Base-by-base conservation (phyloP, 352 stramenopile genomes). In the Globisporangium solare region DNA sequence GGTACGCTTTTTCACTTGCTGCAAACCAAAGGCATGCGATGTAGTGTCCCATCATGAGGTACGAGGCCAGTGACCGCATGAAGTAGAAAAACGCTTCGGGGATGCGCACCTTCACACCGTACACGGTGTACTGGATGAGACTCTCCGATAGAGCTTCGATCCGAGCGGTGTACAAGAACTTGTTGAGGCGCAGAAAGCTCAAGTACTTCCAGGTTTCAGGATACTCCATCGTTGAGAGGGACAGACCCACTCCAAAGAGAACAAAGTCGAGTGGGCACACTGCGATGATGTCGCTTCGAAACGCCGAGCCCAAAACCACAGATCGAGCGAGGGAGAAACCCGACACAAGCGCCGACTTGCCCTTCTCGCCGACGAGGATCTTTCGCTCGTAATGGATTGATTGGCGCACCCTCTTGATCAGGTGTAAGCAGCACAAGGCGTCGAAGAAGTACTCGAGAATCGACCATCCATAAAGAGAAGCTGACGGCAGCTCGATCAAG, bases 11-110 rank as follows among this genome's bases (percentile, higher is more conserved):
- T 35, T 84, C 67, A 22, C 74, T 81, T 2, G 70, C 65, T 0
- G 71, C 58, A 58, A 73, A 89, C 78, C 78, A 89, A 22, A 78
- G 58, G 24, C 76, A 88, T 2, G 76, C 78, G 45, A 91, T 68
- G 21, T 79, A 74, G 52, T 91, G 80, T 0, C 72, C 78, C 66
- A 83, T 84, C 17, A 71, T 60, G 10, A 89, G 21, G 50, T 85
- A 91, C n/a, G 67, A 70, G 0, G 27, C 43, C 8, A 91, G 45
- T 2, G 76, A 76, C 2, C 73, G 68, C 10, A 67, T n/a, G 18
- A 87, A 89, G 20, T 73, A 71, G 0, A 91, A 56, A 14, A 63
- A 27, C 0, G 64, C 65, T 45, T 91, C 80, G 0, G 59, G 63
- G 1, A 85, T 53, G 1, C 60, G 67, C 11, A 80, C 18, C 31